These are phyloP conservation scores for Aspergillus hancockii DNA, from an alignment of 495 filamentous ascomycete genomes.

Conservation along the genomic window DNA sequence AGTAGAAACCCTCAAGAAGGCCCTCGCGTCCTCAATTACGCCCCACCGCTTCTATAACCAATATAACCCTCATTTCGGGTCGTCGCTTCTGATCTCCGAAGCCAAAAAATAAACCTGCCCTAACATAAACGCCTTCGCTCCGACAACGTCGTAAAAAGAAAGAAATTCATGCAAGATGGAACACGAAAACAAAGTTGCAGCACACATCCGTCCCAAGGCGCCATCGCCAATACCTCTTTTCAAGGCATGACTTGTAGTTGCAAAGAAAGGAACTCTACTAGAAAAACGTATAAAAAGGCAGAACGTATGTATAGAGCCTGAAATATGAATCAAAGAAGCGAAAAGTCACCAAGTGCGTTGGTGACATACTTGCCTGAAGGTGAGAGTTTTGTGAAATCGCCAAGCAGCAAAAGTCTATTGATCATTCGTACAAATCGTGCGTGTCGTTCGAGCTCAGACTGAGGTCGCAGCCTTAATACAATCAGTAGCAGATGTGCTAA, in stretches of 20 bases:
- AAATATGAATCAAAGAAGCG: conserved; percentile 16
- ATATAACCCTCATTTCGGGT: background rate
- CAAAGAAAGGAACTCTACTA: conserved; percentile 5
- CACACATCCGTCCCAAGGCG: conserved; percentile 9
- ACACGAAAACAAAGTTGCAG: conserved; percentile 1
- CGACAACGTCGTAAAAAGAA: background rate
- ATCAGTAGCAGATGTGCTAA: background rate
- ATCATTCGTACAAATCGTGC: conserved; percentile 19
- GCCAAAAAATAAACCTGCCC: background rate
- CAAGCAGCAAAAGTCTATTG: conserved; percentile 6
- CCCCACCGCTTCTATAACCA: conserved; percentile 3
- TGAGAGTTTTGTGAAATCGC: background rate
- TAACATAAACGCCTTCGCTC: background rate
- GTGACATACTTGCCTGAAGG: background rate
- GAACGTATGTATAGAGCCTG: conserved; percentile 18
- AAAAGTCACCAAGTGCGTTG: background rate
- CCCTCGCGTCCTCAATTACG: background rate
- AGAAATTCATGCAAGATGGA: background rate
- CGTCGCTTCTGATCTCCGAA: background rate
- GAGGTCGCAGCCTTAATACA: conserved; percentile 16
- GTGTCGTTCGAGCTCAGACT: conserved; percentile 16
- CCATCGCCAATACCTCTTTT: conserved; percentile 10
- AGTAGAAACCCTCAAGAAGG: background rate
- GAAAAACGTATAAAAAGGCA: background rate
- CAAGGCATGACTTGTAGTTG: conserved; percentile 2